Evolutionary conservation across 1,284 basidiomycete species (phyloP), one percentile per base, ranked within the genome.

Genomic region (Leucoagaricus sp.): DNA sequence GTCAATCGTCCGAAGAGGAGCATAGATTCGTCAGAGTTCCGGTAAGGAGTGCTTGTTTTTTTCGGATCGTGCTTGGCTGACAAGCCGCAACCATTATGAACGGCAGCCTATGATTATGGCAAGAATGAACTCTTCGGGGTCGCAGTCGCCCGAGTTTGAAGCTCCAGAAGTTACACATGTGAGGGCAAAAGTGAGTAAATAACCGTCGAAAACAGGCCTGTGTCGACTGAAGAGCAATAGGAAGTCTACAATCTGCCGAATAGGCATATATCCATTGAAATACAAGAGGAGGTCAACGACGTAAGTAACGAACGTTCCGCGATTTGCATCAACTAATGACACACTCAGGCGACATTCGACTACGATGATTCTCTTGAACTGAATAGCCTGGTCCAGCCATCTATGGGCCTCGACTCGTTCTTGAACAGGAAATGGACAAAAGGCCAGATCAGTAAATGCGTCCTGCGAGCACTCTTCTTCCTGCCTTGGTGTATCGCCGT

Each of bases 401-500:
- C 25, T 19, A 10, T 3, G 15, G 54, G 47, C 7, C 21, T 46
- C n/a, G 36, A 33, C 33, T 4, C 40, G 10, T 17, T 50, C 6
- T 44, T 45, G 40, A 25, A 50, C 15, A 34, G 29, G 34, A 42
- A 26, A 8, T 49, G 48, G 48, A 36, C 47, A 4, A 36, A 26
- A 10, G 23, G 34, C 23, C 10, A 38, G n/a, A 7, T 50, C 2
- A 8, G 21, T 6, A 45, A 44, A 34, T 13, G 36, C n/a, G n/a
- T 29, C 9, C 41, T 64, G 29, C 61, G 61, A 53, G 19, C 72
- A 15, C 31, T 73, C 17, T 64, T 75, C 48, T 80, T 82, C 65
- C 49, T 80, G 7, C 79, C 80, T 12, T 82, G 80, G 80, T 80
- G 77, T 53, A 64, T 72, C 29, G 67, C 70, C 26, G 79, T 81